phyloP scores from a whole-genome alignment of 768 basidiomycete species.

The Lactarius hatsudake region DNA sequence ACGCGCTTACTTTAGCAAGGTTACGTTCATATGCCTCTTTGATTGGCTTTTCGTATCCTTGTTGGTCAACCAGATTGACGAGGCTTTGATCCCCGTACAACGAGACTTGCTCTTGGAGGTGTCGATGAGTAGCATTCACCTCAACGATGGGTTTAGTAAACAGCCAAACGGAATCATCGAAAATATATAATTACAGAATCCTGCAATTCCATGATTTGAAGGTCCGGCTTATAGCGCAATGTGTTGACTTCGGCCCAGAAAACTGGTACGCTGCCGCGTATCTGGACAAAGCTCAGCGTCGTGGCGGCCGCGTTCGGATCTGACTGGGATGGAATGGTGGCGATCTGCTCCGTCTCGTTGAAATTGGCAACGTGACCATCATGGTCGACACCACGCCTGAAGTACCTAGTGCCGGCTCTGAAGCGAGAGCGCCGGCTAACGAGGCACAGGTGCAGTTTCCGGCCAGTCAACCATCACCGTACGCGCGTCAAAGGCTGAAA shows the following conservation, averaged over 20 bases:
- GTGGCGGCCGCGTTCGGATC: conserved; percentile 49
- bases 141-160: conserved; percentile 34
- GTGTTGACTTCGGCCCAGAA: conserved; percentile 98
- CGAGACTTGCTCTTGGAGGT: conserved; percentile 69
- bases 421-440: conserved; percentile 92
- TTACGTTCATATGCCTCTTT: conserved; percentile 93
- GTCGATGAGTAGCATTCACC: conserved; percentile 67
- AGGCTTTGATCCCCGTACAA: conserved; percentile 76
- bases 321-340: conserved; percentile 66
- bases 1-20: conserved; percentile 50
- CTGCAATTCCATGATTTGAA: conserved; percentile 91
- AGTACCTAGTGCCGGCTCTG: conserved; percentile 96
- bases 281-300: conserved; percentile 88
- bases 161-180: conserved; percentile 4
- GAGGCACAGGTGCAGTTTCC: conserved; percentile 77
- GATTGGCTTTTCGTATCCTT: conserved; percentile 87
- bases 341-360: conserved; percentile 95
- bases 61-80: conserved; percentile 92
- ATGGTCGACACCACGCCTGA: conserved; percentile 87
- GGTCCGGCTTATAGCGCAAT: conserved; percentile 90
- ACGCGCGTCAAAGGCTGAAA: conserved; percentile 81
- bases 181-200: conserved; percentile 61
- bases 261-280: conserved; percentile 87
- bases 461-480: conserved; percentile 70
- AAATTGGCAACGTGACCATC: conserved; percentile 94